Base-by-base conservation (phyloP, 257 asterid species). In the Solanum paucissectum region DNA sequence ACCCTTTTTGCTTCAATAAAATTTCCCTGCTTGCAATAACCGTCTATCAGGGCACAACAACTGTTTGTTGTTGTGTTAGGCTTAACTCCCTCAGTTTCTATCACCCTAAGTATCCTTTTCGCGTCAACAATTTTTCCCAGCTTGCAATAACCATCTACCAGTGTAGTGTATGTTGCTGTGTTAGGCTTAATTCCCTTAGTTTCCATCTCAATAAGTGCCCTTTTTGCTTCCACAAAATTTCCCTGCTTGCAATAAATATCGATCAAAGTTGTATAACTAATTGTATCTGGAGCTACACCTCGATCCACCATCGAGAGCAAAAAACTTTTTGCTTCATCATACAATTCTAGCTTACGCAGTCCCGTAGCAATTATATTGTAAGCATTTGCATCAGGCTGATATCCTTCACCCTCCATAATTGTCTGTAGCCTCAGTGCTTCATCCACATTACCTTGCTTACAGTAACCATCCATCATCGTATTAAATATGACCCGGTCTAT, bases 381-480 rank as follows among this genome's bases (percentile, higher is more conserved):
- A 33, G 75, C 91, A 89, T 92, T 94, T 21, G 90, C 93, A 87
- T 97, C 98, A 8, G 95, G 86, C 74, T 92, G 90, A 38, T 95
- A 90, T 44, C 98, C 98, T 91, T 93, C 94, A 81, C 85, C 90
- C 90, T 93, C 96, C 99, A 95, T 95, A 44, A 95, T 52, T 60
- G 72, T 87, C 64, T 89, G 92, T 74, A 95, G 89, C 82, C 90
- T 91, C 92, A 90, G 38, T 52, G 96, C 99, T 88, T 94, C 95
- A 23, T 92, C 94, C 3, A 97, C 88, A 95, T 90, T 92, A 82
- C 99, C 98, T 68, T 88, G 88, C 94, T 92, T 97, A 83, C 96
- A 94, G 89, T 93, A 97, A 38, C 98, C 98, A 89, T 95, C 98
- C 92, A 97, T 91, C 91, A 95, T 36, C 3, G 96, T 95, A 89